phyloP scores from a whole-genome alignment of 768 basidiomycete genomes.

The Mycena sanguinolenta region DNA sequence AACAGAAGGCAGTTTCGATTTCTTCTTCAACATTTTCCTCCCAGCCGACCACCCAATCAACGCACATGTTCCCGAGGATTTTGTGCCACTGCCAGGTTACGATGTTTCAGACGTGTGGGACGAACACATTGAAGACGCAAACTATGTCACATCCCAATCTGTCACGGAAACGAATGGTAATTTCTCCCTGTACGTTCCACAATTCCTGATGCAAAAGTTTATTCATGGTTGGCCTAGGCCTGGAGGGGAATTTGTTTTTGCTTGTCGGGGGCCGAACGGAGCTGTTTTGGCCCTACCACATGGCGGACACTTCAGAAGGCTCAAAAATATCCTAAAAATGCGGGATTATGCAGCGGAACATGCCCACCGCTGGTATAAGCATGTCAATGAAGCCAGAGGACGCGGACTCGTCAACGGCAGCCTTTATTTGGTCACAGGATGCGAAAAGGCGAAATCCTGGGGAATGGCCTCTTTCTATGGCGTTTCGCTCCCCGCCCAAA shows the following conservation, averaged over 20 bases:
- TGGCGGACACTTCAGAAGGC: conserved; percentile 31
- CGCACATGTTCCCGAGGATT: conserved; percentile 43
- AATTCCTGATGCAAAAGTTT: too few species aligned
- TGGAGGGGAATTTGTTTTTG: too few species aligned
- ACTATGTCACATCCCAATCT: neutral
- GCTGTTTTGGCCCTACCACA: conserved; percentile 21
- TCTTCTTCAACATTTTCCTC: conserved; percentile 51
- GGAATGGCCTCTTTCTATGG: too few species aligned
- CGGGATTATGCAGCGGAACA: conserved; percentile 32
- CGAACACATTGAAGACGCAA: conserved; percentile 1
- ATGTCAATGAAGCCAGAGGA: too few species aligned
- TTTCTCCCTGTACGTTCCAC: conserved; percentile 36
- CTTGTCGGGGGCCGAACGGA: too few species aligned
- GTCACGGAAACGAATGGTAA: neutral
- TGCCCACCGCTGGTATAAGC: conserved; percentile 38
- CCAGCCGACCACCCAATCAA: conserved; percentile 42
- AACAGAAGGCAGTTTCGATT: conserved; percentile 47
- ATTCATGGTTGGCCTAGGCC: too few species aligned
- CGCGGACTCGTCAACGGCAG: too few species aligned
- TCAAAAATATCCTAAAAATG: conserved; percentile 16
- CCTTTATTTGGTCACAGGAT: too few species aligned
- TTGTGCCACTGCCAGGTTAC: conserved; percentile 25
- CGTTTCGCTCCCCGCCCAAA: conserved; percentile 17
- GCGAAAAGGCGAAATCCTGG: too few species aligned
- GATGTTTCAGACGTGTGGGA: neutral